phyloP scores from a whole-genome alignment of 2,329 filamentous ascomycete genomes.

The Monosporascus sp. region DNA sequence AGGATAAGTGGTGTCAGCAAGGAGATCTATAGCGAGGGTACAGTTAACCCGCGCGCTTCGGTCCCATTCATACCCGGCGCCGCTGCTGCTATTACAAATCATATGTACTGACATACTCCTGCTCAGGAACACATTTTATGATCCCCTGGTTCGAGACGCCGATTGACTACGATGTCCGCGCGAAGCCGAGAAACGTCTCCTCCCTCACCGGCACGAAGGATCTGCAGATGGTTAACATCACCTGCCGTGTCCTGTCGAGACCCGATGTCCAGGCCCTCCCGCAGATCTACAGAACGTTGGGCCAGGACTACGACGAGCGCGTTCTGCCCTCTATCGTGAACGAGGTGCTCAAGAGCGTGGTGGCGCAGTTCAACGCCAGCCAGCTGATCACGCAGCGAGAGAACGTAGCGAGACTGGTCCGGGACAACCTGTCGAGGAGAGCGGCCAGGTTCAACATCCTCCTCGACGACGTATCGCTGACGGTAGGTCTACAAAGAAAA shows the following conservation, averaged over 20 bases:
- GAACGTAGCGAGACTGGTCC: constrained; percentile 84
- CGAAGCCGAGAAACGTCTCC: constrained; percentile 92
- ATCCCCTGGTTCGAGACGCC: constrained; percentile 98
- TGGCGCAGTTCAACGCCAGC: constrained; percentile 97
- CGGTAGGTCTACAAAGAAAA: constrained; percentile 48
- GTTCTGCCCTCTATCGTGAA: constrained; percentile 97
- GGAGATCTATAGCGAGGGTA: constrained; percentile 95
- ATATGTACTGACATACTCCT: constrained; percentile 11
- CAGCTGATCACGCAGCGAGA: constrained; percentile 99
- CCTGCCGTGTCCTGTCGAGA: constrained; percentile 94
- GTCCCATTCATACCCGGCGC: no score
- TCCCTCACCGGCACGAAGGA: constrained; percentile 98
- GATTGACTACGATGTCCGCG: constrained; percentile 94
- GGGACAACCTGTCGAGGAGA: constrained; percentile 86
- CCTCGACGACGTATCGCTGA: constrained; percentile 94
- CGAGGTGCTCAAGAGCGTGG: constrained; percentile 96
- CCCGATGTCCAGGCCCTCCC: constrained; percentile 84
- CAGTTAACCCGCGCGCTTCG: constrained; percentile 7
- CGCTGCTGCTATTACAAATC: neutral
- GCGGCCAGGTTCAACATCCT: constrained; percentile 96
- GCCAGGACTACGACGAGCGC: constrained; percentile 93
- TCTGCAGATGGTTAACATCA: constrained; percentile 99
- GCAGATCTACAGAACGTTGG: constrained; percentile 94
- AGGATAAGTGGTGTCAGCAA: constrained; percentile 87
- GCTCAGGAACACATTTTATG: constrained; percentile 78